Evolutionary conservation across 305 asterid genomes (phyloP), one percentile per base, ranked within the genome.

Genomic region (Solanum chacoense): DNA sequence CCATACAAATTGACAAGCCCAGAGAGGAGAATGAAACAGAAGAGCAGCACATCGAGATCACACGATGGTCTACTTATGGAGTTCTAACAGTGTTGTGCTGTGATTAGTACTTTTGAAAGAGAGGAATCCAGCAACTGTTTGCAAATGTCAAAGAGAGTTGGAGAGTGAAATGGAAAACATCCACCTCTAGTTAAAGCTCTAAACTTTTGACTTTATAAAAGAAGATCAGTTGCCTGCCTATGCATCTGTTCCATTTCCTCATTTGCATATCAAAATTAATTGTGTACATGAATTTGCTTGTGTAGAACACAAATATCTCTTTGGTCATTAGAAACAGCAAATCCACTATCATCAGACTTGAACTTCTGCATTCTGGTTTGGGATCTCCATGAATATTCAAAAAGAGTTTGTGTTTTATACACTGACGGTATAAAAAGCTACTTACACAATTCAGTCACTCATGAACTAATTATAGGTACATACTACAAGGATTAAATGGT

Each of bases 1-100:
- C 91, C 95, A 16, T 92, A 93, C 88, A 95, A 90, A 91, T 78
- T 94, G 91, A 50, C 88, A 12, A 88, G 87, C 91, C 85, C 93
- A 28, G 90, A 90, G 71, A 79, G 76, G 85, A 86, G 84, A 79
- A 71, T 50, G 12, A 91, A 92, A 80, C 92, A 75, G 84, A 92
- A 86, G 45, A 87, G 87, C 24, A 86, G 89, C 85, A 85, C 91
- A 26, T 84, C 94, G 10, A 88, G 90, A 78, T 85, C 86, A 83
- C 40, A 3, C 29, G 40, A 45, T 83, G 29, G 72, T 81, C 83
- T 72, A 87, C 89, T 45, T 83, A 32, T 93, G 91, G 92, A 89
- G 92, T 92, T 87, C 90, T 71, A 90, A 90, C 91, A 93, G 89
- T 90, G 11, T 89, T 29, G 85, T 89, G 79, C 55, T 74, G 87